Conservation (phyloP, 345 rosid genomes). For the Firmiana major region DNA sequence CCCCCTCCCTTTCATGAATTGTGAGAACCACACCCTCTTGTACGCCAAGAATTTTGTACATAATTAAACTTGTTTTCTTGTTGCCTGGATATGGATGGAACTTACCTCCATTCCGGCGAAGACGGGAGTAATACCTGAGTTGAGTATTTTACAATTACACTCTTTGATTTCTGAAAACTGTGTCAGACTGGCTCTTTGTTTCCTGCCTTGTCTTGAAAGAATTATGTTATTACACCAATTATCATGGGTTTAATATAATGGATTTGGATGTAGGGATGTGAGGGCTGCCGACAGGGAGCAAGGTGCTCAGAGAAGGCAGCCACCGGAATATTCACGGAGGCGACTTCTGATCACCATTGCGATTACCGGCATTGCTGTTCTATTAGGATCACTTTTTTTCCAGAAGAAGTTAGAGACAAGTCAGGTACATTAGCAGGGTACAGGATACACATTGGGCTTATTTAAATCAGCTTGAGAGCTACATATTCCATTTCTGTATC, state of each 20-base stretch:
- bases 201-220: not conserved
- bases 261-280: conserved; percentile 39
- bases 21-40: not conserved
- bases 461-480: conserved; percentile 32
- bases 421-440: conserved; percentile 41
- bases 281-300: conserved; percentile 59
- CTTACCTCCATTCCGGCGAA: not conserved
- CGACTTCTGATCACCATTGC: conserved; percentile 76
- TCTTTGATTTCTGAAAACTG: not conserved
- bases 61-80: not conserved
- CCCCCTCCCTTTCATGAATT: not conserved
- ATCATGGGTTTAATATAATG: not conserved
- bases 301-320: conserved; percentile 50
- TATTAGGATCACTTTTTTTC: conserved; percentile 80
- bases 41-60: not conserved
- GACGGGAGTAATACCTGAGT: not conserved
- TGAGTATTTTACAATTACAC: not conserved
- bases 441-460: conserved; percentile 22
- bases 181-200: not conserved
- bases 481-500: conserved; percentile 28
- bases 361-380: conserved; percentile 84
- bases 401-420: conserved; percentile 61
- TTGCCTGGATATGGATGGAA: not conserved
- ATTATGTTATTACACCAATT: not conserved
- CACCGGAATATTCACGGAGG: conserved; percentile 49